Percentiles rank a stretch among this genome's conserved stretches.
Conservation (phyloP, 2,329 filamentous ascomycete genomes). For the Calonectria naviculata region DNA sequence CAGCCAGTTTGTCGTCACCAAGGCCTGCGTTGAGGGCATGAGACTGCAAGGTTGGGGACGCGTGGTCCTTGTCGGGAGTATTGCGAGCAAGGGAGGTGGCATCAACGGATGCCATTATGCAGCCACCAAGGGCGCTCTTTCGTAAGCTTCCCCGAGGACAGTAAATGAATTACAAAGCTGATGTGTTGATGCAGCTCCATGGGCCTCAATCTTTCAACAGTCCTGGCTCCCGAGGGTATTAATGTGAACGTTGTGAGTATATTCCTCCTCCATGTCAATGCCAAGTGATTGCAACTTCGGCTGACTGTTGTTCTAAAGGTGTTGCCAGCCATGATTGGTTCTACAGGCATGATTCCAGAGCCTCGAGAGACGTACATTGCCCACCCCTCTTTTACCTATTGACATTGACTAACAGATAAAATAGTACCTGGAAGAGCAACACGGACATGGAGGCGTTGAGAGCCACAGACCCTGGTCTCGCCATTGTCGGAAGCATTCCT, state of each 20-base stretch:
- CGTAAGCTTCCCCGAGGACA: constrained; percentile 6
- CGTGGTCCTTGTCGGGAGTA: constrained; percentile 47
- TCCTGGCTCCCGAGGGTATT: constrained; percentile 45
- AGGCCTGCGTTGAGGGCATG: constrained; percentile 45
- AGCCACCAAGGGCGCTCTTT: constrained; percentile 46
- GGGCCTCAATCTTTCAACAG: constrained; percentile 46
- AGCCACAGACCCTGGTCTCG: constrained; percentile 45
- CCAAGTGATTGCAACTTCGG: background rate
- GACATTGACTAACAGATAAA: background rate
- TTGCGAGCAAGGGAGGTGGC: constrained; percentile 45
- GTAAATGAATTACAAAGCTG: constrained; percentile 5
- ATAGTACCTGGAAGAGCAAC: constrained; percentile 44
- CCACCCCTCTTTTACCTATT: background rate
- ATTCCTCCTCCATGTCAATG: background rate
- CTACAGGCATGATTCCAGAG: constrained; percentile 49
- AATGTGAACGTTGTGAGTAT: constrained; percentile 48
- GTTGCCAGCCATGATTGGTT: constrained; percentile 49
- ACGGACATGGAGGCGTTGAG: constrained; percentile 44
- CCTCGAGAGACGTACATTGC: constrained; percentile 41
- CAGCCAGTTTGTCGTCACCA: constrained; percentile 48
- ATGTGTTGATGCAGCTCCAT: constrained; percentile 41
- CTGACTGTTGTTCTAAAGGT: constrained; percentile 29
- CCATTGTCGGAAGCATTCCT: constrained; percentile 47
- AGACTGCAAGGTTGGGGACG: constrained; percentile 45
- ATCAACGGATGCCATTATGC: constrained; percentile 51